Percentiles rank a stretch among this genome's conserved stretches.
Conservation (phyloP, 169 alveolate species). For the Besnoitia besnoiti region DNA sequence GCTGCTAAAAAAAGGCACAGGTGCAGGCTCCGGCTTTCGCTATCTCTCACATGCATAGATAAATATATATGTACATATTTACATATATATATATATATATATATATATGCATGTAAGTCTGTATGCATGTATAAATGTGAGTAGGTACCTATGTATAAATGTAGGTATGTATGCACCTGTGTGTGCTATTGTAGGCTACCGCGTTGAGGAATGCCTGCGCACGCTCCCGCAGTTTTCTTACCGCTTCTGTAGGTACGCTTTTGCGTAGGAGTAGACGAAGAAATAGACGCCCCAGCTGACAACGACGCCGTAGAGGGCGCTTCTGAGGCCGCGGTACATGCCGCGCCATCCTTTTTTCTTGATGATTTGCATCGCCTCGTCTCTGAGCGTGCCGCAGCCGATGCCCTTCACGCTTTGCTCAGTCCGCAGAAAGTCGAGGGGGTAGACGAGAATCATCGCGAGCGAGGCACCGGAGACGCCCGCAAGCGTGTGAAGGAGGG, state of each 20-base stretch:
- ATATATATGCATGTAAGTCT: background rate
- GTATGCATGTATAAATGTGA: background rate
- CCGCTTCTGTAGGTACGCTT: conserved; percentile 15
- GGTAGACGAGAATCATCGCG: conserved; percentile 64
- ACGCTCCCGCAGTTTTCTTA: background rate
- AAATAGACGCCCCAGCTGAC: conserved; percentile 71
- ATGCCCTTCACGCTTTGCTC: conserved; percentile 55
- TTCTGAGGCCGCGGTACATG: conserved; percentile 57
- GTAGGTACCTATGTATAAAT: no score
- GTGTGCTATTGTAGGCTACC: background rate
- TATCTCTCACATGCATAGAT: no score
- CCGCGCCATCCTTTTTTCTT: conserved; percentile 63
- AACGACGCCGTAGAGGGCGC: conserved; percentile 64
- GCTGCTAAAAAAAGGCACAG: no score
- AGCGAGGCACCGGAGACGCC: conserved; percentile 67
- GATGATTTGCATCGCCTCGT: conserved; percentile 30
- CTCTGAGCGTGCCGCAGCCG: conserved; percentile 17
- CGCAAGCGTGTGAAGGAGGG: conserved; percentile 62
- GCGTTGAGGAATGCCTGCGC: background rate
- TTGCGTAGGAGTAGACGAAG: conserved; percentile 57
- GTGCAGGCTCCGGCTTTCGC: no score
- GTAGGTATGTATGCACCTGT: no score
- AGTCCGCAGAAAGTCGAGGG: conserved; percentile 64
- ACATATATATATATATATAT: background rate
- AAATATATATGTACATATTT: background rate